These are phyloP conservation scores for Pythium folliculosum DNA, from an alignment of 352 stramenopile genomes.

Conservation along the genomic window DNA sequence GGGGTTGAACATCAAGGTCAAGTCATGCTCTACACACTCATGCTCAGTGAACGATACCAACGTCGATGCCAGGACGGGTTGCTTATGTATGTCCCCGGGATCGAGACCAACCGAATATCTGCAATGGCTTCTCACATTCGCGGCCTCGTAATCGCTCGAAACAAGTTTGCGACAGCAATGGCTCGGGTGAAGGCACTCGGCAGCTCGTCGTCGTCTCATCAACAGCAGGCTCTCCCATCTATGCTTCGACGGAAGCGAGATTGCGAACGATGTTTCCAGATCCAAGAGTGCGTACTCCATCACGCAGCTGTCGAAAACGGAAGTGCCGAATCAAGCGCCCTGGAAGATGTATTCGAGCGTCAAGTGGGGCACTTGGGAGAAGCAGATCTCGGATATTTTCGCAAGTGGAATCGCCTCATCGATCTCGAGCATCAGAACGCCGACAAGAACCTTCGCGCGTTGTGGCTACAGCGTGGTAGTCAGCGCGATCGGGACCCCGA, in stretches of 20 bases:
- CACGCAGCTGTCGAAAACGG: constrained; percentile 81
- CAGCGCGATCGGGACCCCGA: constrained; percentile 61
- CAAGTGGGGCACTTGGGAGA: constrained; percentile 59
- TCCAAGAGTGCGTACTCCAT: constrained; percentile 85
- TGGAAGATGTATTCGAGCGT: constrained; percentile 65
- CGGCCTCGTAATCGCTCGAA: constrained; percentile 67
- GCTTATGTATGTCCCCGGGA: constrained; percentile 71
- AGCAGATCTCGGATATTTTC: constrained; percentile 66
- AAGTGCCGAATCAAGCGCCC: constrained; percentile 56
- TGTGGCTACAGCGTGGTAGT: constrained; percentile 68
- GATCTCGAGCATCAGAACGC: constrained; percentile 77
- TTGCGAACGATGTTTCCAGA: constrained; percentile 82
- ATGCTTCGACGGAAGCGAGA: constrained; percentile 70
- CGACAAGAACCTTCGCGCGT: constrained; percentile 60
- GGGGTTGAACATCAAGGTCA: constrained; percentile 73
- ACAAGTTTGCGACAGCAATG: constrained; percentile 67
- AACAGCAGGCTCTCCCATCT: constrained; percentile 52
- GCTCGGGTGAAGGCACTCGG: constrained; percentile 59
- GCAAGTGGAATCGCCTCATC: constrained; percentile 70
- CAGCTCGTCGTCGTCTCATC: constrained; percentile 43
- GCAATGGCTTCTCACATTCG: constrained; percentile 59
- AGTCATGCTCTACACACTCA: constrained; percentile 89
- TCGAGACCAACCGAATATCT: constrained; percentile 68
- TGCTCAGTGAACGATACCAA: constrained; percentile 80
- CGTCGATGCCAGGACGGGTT: constrained; percentile 60